Conservation (phyloP, 1,139 yeast species). For the Yamadazyma diddensiae region DNA sequence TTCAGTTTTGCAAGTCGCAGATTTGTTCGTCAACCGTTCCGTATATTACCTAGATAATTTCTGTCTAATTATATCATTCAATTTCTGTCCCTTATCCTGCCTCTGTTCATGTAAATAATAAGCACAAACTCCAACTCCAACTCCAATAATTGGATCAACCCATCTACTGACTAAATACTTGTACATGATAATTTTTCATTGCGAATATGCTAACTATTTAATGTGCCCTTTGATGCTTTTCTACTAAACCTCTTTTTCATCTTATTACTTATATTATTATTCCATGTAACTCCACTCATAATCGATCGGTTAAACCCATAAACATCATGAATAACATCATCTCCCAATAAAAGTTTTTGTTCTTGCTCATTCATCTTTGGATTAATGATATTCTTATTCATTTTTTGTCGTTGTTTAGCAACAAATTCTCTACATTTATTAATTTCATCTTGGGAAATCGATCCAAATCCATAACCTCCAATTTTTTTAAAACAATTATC, state of each 20-base stretch:
- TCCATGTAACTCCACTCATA: slow-evolving; percentile 58
- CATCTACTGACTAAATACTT: slow-evolving; percentile 38
- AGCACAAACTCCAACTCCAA: slow-evolving; percentile 55
- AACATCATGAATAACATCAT: slow-evolving; percentile 41
- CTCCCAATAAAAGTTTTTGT: slow-evolving; percentile 29
- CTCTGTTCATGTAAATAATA: slow-evolving; percentile 60
- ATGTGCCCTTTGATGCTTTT: slow-evolving; percentile 14
- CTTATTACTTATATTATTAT: slow-evolving; percentile 49
- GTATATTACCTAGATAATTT: no score
- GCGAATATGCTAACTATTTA: slow-evolving; percentile 2
- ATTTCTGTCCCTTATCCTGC: slow-evolving; percentile 54
- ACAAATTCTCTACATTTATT: slow-evolving; percentile 76
- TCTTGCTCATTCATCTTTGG: slow-evolving; percentile 43
- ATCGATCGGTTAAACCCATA: slow-evolving; percentile 51
- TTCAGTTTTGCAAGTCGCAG: no score
- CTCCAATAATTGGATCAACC: slow-evolving; percentile 59
- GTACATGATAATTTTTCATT: slow-evolving; percentile 14
- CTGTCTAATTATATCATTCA: slow-evolving; percentile 36
- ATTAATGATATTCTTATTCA: slow-evolving; percentile 27
- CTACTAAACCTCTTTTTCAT: slow-evolving; percentile 43
- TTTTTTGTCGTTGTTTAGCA: slow-evolving; percentile 50
- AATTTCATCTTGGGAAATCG: slow-evolving; percentile 78
- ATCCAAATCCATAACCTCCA: slow-evolving; percentile 66
- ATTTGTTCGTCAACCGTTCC: no score
- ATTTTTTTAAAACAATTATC: slow-evolving; percentile 74